Evolutionary conservation across 2,329 filamentous ascomycete genomes (phyloP).

Genomic region (Dissoconium aciculare): DNA sequence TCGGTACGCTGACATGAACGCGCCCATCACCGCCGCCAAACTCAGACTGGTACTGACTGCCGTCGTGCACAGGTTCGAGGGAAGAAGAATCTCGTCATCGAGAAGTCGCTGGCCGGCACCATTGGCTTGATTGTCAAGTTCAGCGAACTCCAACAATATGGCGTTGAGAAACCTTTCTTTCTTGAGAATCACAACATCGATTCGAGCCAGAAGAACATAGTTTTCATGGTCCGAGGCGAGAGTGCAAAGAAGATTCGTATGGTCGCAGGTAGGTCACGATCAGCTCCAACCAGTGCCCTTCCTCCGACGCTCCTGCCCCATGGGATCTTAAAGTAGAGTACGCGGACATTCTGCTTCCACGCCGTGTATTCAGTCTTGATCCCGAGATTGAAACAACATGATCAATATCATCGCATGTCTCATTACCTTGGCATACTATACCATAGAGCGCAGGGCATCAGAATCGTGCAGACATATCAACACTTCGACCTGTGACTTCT

Average conservation of each 20-base stretch:
- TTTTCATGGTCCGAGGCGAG: slow-evolving; percentile 86
- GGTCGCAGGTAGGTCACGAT: slow-evolving; percentile 58
- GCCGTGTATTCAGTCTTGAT: slow-evolving; percentile 36
- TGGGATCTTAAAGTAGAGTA: slow-evolving; percentile 48
- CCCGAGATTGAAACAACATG: slow-evolving; percentile 20
- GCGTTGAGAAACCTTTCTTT: slow-evolving; percentile 94
- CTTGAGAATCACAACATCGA: slow-evolving; percentile 93
- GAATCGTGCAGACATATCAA: no score
- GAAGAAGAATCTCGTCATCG: slow-evolving; percentile 95
- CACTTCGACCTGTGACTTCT: no score
- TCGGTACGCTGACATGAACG: slow-evolving; percentile 46
- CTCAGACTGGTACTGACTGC: slow-evolving; percentile 7
- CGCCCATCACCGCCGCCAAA: not conserved
- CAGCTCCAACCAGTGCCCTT: slow-evolving; percentile 1
- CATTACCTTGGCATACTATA: not conserved
- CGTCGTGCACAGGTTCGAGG: slow-evolving; percentile 59
- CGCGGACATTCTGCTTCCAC: slow-evolving; percentile 35
- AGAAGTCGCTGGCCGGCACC: slow-evolving; percentile 76
- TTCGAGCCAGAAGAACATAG: slow-evolving; percentile 82
- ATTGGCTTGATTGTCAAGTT: slow-evolving; percentile 89
- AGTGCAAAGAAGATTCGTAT: slow-evolving; percentile 67
- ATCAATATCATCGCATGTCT: slow-evolving; percentile 20
- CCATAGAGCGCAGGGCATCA: not conserved
- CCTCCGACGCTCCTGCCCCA: slow-evolving; percentile 4
- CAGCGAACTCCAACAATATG: slow-evolving; percentile 88